Percentiles rank a stretch among this genome's conserved stretches.
Evolutionary conservation across 352 stramenopile genomes (phyloP).

Genomic region (Phytophthora pinifolia): DNA sequence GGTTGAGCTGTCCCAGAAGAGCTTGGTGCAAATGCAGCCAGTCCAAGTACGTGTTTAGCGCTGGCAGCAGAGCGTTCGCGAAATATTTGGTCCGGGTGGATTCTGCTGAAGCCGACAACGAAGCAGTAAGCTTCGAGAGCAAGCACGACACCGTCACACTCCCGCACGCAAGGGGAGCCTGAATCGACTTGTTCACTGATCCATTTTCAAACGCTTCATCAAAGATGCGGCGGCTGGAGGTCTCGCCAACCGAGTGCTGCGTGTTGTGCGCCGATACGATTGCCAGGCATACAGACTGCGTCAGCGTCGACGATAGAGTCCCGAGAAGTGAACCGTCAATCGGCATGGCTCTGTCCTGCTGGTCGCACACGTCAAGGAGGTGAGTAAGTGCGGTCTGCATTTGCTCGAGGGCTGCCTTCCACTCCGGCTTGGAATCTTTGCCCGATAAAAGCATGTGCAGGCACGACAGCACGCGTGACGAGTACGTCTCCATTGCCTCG

Average conservation of each 20-base stretch:
- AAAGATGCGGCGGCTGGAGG: neutral
- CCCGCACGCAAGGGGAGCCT: constrained; percentile 12
- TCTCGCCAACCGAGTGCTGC: constrained; percentile 8
- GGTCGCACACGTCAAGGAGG: constrained; percentile 19
- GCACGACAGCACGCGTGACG: constrained; percentile 16
- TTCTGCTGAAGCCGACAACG: constrained; percentile 23
- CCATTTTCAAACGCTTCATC: constrained; percentile 13
- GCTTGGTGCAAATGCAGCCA: constrained; percentile 41
- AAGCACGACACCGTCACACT: constrained; percentile 9
- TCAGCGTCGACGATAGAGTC: constrained; percentile 18
- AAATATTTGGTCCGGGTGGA: constrained; percentile 26
- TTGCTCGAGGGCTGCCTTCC: constrained; percentile 13
- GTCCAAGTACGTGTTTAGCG: constrained; percentile 38
- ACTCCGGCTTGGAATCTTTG: constrained; percentile 7
- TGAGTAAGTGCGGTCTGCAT: constrained; percentile 16
- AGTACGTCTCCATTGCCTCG: constrained; percentile 20
- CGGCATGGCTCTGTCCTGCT: constrained; percentile 12
- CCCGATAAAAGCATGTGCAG: constrained; percentile 16
- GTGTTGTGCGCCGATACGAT: constrained; percentile 37
- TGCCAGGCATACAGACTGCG: constrained; percentile 30
- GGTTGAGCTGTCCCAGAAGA: constrained; percentile 12
- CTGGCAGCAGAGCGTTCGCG: constrained; percentile 38
- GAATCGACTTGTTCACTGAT: neutral
- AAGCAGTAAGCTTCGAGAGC: constrained; percentile 16
- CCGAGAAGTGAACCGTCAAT: constrained; percentile 16